Percentiles rank a stretch among this genome's conserved stretches.
phyloP scores from a whole-genome alignment of 148 eudicot species.

The Vaccinium macrocarpon region DNA sequence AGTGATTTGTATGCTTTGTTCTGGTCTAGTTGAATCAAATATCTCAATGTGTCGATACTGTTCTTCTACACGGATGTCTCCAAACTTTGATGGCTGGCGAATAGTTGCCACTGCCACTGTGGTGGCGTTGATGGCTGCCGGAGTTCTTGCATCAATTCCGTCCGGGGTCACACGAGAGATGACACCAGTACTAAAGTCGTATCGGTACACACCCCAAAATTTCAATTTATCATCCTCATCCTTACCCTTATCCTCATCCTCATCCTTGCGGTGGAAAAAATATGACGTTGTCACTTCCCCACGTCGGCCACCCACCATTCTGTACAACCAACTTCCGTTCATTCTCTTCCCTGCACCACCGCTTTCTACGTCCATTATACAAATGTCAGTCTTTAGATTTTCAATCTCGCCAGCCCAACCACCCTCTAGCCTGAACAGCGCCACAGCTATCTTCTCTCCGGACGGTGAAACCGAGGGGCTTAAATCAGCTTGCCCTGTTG shows the following conservation, averaged over 20 bases:
- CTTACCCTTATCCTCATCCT: neutral
- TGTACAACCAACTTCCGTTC: neutral
- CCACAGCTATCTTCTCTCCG: neutral
- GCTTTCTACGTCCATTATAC: neutral
- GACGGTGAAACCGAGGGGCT: neutral
- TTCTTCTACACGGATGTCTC: neutral
- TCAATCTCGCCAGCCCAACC: conserved; percentile 1
- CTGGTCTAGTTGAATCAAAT: neutral
- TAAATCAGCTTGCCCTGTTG: neutral
- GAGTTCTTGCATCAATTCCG: neutral
- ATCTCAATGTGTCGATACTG: neutral
- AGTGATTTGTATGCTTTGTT: neutral
- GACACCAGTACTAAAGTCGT: neutral
- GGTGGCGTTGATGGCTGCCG: neutral
- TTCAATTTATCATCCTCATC: no score
- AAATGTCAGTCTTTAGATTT: neutral
- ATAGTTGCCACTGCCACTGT: conserved; percentile 2
- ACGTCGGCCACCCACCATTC: neutral
- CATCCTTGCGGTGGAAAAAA: neutral
- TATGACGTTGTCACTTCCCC: neutral
- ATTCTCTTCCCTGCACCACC: neutral
- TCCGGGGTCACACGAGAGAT: neutral
- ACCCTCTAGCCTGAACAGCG: neutral
- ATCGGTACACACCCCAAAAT: neutral
- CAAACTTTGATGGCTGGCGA: neutral